Conservation (phyloP, 495 filamentous ascomycete genomes). For the Pyronema domesticum region DNA sequence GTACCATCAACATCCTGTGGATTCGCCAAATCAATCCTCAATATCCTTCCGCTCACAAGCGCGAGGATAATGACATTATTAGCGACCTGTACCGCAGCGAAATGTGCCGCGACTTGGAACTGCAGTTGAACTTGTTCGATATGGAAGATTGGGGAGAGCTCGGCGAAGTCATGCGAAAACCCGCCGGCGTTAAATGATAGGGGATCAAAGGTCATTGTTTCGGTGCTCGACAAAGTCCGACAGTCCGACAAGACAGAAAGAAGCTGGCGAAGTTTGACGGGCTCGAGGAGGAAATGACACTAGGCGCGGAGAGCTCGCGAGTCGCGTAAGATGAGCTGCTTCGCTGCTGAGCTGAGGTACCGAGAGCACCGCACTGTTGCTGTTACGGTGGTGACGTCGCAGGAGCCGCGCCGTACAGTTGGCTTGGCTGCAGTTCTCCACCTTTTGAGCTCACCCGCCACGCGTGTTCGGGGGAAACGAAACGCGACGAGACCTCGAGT, state of each 20-base stretch:
- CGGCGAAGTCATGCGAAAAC: slow-evolving; percentile 37
- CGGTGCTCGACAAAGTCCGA: too few relatives aligned
- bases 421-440: background rate
- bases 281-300: too few relatives aligned
- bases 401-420: background rate
- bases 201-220: slow-evolving; percentile 18
- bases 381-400: slow-evolving; percentile 5
- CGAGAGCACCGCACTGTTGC: too few relatives aligned
- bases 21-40: slow-evolving; percentile 83
- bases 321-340: too few relatives aligned
- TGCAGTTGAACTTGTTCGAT: slow-evolving; percentile 78
- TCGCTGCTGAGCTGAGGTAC: too few relatives aligned
- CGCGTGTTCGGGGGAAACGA: too few relatives aligned
- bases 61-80: slow-evolving; percentile 93
- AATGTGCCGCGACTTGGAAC: slow-evolving; percentile 79
- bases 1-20: slow-evolving; percentile 89
- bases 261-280: too few relatives aligned
- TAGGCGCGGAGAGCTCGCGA: too few relatives aligned
- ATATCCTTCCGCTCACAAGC: slow-evolving; percentile 68
- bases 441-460: background rate
- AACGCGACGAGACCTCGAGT: too few relatives aligned
- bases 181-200: slow-evolving; percentile 13
- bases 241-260: too few relatives aligned
- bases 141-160: slow-evolving; percentile 72
- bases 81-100: slow-evolving; percentile 88